phyloP scores from a whole-genome alignment of 192 early-diverging fungal genomes.

The Spizellomyces punctatus region DNA sequence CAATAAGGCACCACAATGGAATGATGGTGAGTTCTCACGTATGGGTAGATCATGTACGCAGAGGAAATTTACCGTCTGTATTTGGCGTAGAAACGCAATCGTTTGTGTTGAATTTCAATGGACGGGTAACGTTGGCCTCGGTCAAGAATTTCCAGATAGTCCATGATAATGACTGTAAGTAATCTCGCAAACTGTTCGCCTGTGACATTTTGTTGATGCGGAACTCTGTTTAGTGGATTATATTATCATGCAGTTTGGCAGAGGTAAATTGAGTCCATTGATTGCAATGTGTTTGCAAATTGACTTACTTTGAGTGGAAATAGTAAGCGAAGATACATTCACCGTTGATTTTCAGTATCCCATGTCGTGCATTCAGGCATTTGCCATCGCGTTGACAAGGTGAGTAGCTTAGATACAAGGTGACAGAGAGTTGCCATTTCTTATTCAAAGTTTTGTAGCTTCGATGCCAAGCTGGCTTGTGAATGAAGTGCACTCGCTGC shows the following conservation, averaged over 20 bases:
- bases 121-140: conserved; percentile 82
- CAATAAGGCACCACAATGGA: conserved; percentile 96
- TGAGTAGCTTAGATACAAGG: conserved; percentile 9
- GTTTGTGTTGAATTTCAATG: conserved; percentile 93
- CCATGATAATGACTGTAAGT: conserved; percentile 76
- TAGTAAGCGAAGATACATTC: conserved; percentile 67
- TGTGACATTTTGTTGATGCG: not conserved
- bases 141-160: conserved; percentile 99
- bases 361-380: conserved; percentile 82
- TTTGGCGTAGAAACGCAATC: conserved; percentile 71
- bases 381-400: conserved; percentile 86
- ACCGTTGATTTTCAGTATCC: conserved; percentile 93
- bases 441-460: conserved; percentile 31
- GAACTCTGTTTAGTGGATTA: conserved; percentile 74
- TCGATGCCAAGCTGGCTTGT: conserved; percentile 90
- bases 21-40: conserved; percentile 61
- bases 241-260: conserved; percentile 93
- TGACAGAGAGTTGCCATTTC: not conserved
- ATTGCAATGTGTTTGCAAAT: not conserved
- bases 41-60: not conserved
- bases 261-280: conserved; percentile 35
- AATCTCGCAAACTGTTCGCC: not conserved
- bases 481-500: conserved; percentile 55
- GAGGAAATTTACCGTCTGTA: not conserved
- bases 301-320: not conserved